These are phyloP conservation scores for Crithidia acanthocephali DNA, from an alignment of 208 protist genomes.

Conservation along the genomic window DNA sequence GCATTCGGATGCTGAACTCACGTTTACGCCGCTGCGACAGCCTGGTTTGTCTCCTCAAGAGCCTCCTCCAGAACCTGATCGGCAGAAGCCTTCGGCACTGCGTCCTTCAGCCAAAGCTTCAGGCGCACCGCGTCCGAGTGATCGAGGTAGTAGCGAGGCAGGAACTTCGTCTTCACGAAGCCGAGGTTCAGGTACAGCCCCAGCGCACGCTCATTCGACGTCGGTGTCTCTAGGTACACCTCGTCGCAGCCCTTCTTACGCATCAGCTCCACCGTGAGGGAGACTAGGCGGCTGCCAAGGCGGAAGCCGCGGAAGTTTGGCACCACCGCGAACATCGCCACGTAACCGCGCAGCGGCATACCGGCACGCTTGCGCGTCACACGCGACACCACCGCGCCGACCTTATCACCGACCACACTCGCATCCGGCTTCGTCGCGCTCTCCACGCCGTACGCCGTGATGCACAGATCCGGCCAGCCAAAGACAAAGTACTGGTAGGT, in stretches of 20 bases:
- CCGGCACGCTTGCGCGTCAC: conserved; percentile 72
- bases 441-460: conserved; percentile 84
- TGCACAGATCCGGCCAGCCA: conserved; percentile 96
- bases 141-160: conserved; percentile 94
- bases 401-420: conserved; percentile 68
- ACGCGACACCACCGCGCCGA: conserved; percentile 93
- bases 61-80: conserved; percentile 1
- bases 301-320: conserved; percentile 88
- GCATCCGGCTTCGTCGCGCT: conserved; percentile 57
- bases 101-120: conserved; percentile 91
- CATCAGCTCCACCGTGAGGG: conserved; percentile 94
- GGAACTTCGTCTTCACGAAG: conserved; percentile 92
- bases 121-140: conserved; percentile 95
- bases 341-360: conserved; percentile 93
- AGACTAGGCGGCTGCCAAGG: conserved; percentile 92
- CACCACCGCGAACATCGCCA: conserved; percentile 98
- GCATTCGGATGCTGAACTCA: too few relatives aligned
- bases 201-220: conserved; percentile 92
- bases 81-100: conserved; percentile 21
- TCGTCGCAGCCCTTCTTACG: conserved; percentile 88
- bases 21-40: too few relatives aligned
- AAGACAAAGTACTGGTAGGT: conserved; percentile 99
- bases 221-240: conserved; percentile 96
- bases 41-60: neutral
- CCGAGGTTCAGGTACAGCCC: conserved; percentile 96